Evolutionary conservation across 495 filamentous ascomycete species (phyloP), one percentile per base, ranked within the genome.

Genomic region (Jackrogersella multiformis): DNA sequence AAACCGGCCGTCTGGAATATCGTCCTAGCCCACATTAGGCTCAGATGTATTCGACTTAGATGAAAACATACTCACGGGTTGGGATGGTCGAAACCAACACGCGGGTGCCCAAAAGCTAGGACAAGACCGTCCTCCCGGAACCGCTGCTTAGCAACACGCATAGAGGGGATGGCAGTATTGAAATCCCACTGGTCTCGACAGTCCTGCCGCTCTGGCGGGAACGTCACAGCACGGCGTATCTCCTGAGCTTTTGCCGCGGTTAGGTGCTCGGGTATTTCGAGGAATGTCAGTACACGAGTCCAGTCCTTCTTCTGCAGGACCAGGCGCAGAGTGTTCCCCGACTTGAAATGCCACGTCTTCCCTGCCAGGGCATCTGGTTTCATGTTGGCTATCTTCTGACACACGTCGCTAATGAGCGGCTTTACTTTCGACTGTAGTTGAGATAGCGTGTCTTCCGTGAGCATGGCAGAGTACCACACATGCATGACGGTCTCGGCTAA

Each of bases 61-160:
- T 21, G 57, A 28, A 13, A n/a, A 16, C 36, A 30, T 23, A 23
- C 74, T 65, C 16, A 76, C 76, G 73, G 74, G 39, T 78, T 78
- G 32, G 73, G 74, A 23, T 34, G 21, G 13, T 45, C 26, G 49
- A 76, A 78, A 0, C 64, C 69, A 9, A 42, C 15, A 12, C 76
- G 74, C 5, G 70, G 60, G 34, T 44, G 42, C 20, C 78, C 77
- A 45, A 80, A 79, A 48, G 78, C 73, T 8, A 78, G 66, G 2
- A 80, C 32, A 2, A 80, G 34, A 8, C 78, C 78, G 24, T 80
- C 76, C 21, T 75, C 46, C 5, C 68, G 64, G 48, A 71, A 80
- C 16, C 64, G 55, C 12, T 68, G 9, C 21, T 56, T 71, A 2
- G 71, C 66, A 2, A 79, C 38, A 6, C 78, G 66, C 42, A 51